Evolutionary conservation across 176 grass and related monocot genomes (phyloP), one percentile per base, ranked within the genome.

Genomic region (Oryza officinalis): DNA sequence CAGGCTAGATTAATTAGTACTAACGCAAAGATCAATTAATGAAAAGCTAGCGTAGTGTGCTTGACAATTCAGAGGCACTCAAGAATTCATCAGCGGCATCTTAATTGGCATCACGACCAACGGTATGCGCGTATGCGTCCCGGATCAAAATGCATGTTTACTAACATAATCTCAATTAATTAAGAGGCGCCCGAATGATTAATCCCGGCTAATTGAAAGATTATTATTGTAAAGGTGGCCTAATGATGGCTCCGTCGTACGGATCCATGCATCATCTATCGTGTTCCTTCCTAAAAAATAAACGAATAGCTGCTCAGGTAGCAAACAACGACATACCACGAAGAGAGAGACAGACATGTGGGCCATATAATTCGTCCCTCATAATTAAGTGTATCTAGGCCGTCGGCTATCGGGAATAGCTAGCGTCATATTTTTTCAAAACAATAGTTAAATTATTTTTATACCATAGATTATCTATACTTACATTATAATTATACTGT

Each of bases 241-340:
- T 78, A 88, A 90, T 65, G 77, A 88, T 87, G 65, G 60, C 83
- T 71, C 86, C 65, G 8, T 90, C 9, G 84, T 90, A 92, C 85
- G 84, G 85, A 84, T 80, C 70, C 72, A 90, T 88, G 76, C 84
- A 87, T 75, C 80, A 69, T 38, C 72, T 17, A 64, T 38, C 72
- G n/a, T 44, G 41, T 57, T 65, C 57, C 12, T 15, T 72, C 64
- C 23, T 44, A 18, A n/a, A 71, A 64, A 71, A 70, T 9, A 71
- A 71, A 59, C 73, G 20, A 59, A 10, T 47, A 47, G 45, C 5
- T 14, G 13, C 13, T 15, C 45, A 5, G 12, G 45, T 47, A 47
- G 45, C 45, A 47, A 47, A 13, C 5, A 35, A 5, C 33, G 6
- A 35, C 33, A 6, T 35, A 35, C 33, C 33, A 35, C 1, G 33